phyloP scores from a whole-genome alignment of 2,329 filamentous ascomycete species.

The Scopulariopsis brevicaulis region DNA sequence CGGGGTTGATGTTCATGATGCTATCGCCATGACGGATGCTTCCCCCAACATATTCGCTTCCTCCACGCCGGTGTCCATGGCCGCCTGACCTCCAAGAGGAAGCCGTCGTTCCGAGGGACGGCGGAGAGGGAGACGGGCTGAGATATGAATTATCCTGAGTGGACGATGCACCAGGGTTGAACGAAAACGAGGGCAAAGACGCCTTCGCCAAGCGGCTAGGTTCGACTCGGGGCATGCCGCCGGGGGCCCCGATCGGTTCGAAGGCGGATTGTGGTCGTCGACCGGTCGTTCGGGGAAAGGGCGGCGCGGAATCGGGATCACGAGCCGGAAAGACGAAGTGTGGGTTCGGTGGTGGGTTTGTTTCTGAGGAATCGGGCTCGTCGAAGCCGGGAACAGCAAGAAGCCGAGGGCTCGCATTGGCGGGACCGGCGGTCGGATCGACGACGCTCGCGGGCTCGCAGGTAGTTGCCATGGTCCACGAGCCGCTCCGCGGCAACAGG shows the following conservation, averaged over 20 bases:
- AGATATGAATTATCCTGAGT: slow-evolving; percentile 43
- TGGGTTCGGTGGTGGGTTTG: slow-evolving; percentile 43
- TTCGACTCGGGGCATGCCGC: background rate
- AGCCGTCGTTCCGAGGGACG: slow-evolving; percentile 18
- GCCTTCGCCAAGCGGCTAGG: slow-evolving; percentile 9
- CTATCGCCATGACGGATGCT: slow-evolving; percentile 47
- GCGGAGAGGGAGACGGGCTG: slow-evolving; percentile 33
- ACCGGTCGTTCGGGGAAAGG: slow-evolving; percentile 33
- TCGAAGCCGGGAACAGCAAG: slow-evolving; percentile 1
- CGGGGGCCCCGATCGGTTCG: slow-evolving; percentile 25
- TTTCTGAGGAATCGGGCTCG: slow-evolving; percentile 6
- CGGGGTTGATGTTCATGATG: slow-evolving; percentile 59
- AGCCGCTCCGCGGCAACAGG: slow-evolving; percentile 2
- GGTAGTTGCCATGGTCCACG: slow-evolving; percentile 26
- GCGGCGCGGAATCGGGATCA: slow-evolving; percentile 30
- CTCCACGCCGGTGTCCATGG: slow-evolving; percentile 69
- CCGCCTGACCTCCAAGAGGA: slow-evolving; percentile 43
- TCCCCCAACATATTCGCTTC: slow-evolving; percentile 79
- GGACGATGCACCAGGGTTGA: slow-evolving; percentile 38
- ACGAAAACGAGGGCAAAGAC: slow-evolving; percentile 41
- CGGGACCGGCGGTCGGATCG: slow-evolving; percentile 14
- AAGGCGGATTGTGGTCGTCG: slow-evolving; percentile 42
- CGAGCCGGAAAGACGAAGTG: slow-evolving; percentile 51
- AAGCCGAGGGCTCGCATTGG: slow-evolving; percentile 11
- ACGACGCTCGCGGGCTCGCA: slow-evolving; percentile 23